phyloP scores from a whole-genome alignment of 306 rosid species.

The Acacia acuminata region DNA sequence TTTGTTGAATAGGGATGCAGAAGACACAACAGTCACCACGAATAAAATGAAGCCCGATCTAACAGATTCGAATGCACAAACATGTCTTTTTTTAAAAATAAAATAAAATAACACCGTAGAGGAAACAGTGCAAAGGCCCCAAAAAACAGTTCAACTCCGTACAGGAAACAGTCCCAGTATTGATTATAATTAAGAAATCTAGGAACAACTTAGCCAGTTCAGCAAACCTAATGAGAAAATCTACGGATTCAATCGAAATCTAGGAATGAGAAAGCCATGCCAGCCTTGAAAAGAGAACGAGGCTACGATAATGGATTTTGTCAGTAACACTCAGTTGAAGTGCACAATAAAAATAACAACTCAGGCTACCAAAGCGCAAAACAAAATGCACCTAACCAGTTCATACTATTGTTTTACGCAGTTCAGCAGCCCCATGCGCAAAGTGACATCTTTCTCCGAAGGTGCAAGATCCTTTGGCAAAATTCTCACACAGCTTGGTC shows the following conservation, averaged over 20 bases:
- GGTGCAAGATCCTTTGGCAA: constrained; percentile 86
- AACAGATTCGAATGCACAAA: not conserved
- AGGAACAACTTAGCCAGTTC: not conserved
- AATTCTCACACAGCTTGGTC: constrained; percentile 92
- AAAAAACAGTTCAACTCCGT: not conserved
- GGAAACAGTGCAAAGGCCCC: not conserved
- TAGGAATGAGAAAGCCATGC: constrained; percentile 23
- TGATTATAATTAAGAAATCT: not conserved
- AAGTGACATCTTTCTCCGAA: constrained; percentile 97
- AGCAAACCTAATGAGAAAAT: constrained; percentile 9
- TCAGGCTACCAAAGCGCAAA: constrained; percentile 32
- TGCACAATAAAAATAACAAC: constrained; percentile 40
- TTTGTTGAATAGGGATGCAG: too few relatives aligned
- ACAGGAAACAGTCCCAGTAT: not conserved
- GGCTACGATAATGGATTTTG: constrained; percentile 38
- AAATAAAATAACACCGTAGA: not conserved
- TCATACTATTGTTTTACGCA: constrained; percentile 69
- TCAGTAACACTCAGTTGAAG: constrained; percentile 46
- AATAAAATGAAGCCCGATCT: not conserved
- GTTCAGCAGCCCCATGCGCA: constrained; percentile 84
- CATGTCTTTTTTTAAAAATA: not conserved
- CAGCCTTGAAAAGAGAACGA: constrained; percentile 28
- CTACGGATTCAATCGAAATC: not conserved
- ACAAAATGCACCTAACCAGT: constrained; percentile 17
- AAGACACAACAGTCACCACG: too few relatives aligned